These are phyloP conservation scores for Ashbya aceris DNA, from an alignment of 1,139 yeast species.

Conservation along the genomic window DNA sequence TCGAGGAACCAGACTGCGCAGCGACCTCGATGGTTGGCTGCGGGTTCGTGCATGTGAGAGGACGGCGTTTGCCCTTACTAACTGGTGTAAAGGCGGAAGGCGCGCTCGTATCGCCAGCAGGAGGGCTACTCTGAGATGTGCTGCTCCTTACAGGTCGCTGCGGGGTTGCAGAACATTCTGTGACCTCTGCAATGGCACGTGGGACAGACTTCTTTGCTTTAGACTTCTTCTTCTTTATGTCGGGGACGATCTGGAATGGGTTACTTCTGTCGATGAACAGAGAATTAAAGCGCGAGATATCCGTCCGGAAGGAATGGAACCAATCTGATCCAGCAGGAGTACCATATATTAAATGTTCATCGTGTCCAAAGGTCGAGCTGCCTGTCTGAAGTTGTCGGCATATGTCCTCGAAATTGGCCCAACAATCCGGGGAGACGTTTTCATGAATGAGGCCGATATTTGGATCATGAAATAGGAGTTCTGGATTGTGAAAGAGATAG, in stretches of 20 bases:
- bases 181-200: too few relatives aligned
- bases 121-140: too few relatives aligned
- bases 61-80: too few relatives aligned
- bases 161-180: too few relatives aligned
- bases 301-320: constrained; percentile 26
- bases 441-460: constrained; percentile 19
- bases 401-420: constrained; percentile 27
- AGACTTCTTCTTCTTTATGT: constrained; percentile 21
- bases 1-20: too few relatives aligned
- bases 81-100: too few relatives aligned
- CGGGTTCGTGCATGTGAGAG: too few relatives aligned
- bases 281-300: constrained; percentile 38
- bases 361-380: not conserved
- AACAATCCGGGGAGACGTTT: constrained; percentile 24
- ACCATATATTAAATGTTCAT: not conserved
- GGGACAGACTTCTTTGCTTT: constrained; percentile 1
- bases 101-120: too few relatives aligned
- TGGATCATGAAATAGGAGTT: constrained; percentile 49
- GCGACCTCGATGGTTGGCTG: too few relatives aligned
- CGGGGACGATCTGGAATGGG: constrained; percentile 43
- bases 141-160: too few relatives aligned
- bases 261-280: constrained; percentile 39
- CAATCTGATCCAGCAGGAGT: constrained; percentile 7
- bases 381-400: not conserved
- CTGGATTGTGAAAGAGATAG: constrained; percentile 61